Evolutionary conservation across 1,139 yeast genomes (phyloP), one percentile per base, ranked within the genome.

Genomic region (Kluyveromyces sp.): DNA sequence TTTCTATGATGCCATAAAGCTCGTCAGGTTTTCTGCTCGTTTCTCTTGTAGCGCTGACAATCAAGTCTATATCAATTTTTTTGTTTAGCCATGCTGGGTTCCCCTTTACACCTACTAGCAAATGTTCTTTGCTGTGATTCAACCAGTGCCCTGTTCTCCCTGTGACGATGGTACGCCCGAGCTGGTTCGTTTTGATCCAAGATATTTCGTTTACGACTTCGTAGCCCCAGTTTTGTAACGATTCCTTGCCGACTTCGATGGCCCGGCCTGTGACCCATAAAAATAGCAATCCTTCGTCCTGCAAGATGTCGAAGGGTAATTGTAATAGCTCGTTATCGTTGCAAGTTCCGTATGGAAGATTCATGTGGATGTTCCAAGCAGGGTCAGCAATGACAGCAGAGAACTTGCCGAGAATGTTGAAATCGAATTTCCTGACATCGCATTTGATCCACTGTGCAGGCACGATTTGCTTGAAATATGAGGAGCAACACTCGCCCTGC

Each of bases 111-210:
- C 96, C 97, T 29, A 90, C 86, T 8, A 90, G 67, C 41, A 88
- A 70, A 62, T 90, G 97, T 64, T 90, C 97, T 57, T 90, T 90
- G 0, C 96, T 86, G 64, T 90, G 97, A 61, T 90, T 90, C 43
- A 90, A 71, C 97, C 97, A 90, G 63, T 90, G 97, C 0, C 97
- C 97, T 0, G 97, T 90, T 52, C 97, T 70, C 0, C 97, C 97
- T 0, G 97, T 90, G 50, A 94, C 92, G 44, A 90, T 89, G 0
- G 96, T 90, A 52, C 96, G 70, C 32, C 83, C 79, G 50, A 90
- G 68, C 61, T 90, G 97, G 63, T 90, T 90, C 7, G 94, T 78
- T 63, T 90, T 90, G 50, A 88, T 77, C 97, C 97, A 90, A 25
- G 90, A 78, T 54, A 90, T 66, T 63, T 89, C 97, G 62, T 89